Conservation (phyloP, 805 yeast species). For the Cyberlindnera veronae region DNA sequence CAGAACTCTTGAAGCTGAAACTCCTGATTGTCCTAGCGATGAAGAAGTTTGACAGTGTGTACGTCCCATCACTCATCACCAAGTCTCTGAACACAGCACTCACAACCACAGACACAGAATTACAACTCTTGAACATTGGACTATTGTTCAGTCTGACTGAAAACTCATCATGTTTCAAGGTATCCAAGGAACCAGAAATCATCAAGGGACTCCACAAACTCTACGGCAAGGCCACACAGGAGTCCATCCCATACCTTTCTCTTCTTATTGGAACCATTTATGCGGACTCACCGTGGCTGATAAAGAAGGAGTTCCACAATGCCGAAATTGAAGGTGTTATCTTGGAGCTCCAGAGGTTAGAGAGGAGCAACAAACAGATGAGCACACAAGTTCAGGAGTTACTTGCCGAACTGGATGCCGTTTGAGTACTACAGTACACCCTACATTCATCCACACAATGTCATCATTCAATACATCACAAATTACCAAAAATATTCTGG, state of each 20-base stretch:
- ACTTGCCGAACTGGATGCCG: conserved; percentile 4
- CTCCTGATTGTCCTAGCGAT: conserved; percentile 18
- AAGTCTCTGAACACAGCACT: not conserved
- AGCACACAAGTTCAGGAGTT: conserved; percentile 16
- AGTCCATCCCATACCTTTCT: conserved; percentile 17
- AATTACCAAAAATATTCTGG: too few species aligned
- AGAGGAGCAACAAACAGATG: conserved; percentile 13
- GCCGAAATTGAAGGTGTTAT: conserved; percentile 16
- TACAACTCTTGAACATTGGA: conserved; percentile 21
- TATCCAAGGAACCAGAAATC: not conserved
- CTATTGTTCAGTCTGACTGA: conserved; percentile 23
- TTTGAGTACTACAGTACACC: too few species aligned
- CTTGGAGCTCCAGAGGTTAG: conserved; percentile 18
- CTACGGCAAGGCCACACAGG: conserved; percentile 1
- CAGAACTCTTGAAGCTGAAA: conserved; percentile 12
- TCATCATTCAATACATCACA: too few species aligned
- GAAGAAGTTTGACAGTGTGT: conserved; percentile 9
- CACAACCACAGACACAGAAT: conserved; percentile 7
- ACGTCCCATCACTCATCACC: not conserved
- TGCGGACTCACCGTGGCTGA: not conserved
- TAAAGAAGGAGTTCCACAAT: conserved; percentile 11
- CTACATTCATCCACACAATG: too few species aligned
- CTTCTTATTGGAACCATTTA: conserved; percentile 19
- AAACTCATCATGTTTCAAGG: conserved; percentile 5
- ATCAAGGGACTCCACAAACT: conserved; percentile 11